Evolutionary conservation across 2,329 filamentous ascomycete species (phyloP).

Genomic region (Dendryphion nanum): DNA sequence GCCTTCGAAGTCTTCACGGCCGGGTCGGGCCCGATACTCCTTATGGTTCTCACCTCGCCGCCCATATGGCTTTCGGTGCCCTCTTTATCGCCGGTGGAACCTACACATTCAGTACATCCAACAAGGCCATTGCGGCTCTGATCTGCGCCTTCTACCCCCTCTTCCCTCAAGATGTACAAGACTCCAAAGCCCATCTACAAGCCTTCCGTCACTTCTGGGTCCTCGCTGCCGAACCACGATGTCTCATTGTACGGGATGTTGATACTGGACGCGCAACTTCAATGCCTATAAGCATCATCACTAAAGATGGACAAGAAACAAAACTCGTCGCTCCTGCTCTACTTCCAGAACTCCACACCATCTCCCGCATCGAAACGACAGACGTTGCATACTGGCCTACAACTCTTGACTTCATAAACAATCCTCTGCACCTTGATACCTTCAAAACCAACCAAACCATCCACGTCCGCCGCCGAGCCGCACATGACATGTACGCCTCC

Average conservation of each 20-base stretch:
- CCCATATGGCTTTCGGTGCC: slow-evolving; percentile 86
- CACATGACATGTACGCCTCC: slow-evolving; percentile 56
- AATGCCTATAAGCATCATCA: slow-evolving; percentile 66
- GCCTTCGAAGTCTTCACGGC: slow-evolving; percentile 83
- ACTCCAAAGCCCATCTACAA: slow-evolving; percentile 92
- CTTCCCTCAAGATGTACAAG: slow-evolving; percentile 83
- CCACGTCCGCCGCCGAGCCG: slow-evolving; percentile 66
- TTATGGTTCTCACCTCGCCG: slow-evolving; percentile 90
- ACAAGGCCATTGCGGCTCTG: slow-evolving; percentile 80
- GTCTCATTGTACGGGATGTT: slow-evolving; percentile 82
- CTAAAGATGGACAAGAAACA: slow-evolving; percentile 43
- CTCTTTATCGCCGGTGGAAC: slow-evolving; percentile 92
- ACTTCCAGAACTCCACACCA: slow-evolving; percentile 63
- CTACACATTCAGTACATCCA: slow-evolving; percentile 84
- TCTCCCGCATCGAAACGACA: slow-evolving; percentile 61
- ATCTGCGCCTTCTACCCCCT: slow-evolving; percentile 92
- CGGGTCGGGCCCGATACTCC: slow-evolving; percentile 79
- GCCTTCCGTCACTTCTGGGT: slow-evolving; percentile 98
- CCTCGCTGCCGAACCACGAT: slow-evolving; percentile 83
- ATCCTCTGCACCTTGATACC: slow-evolving; percentile 60
- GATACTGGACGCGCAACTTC: slow-evolving; percentile 78
- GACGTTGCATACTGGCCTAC: slow-evolving; percentile 77
- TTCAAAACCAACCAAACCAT: slow-evolving; percentile 72
- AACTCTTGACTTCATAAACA: slow-evolving; percentile 68
- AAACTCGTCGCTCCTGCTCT: slow-evolving; percentile 55